Percentiles rank a stretch among this genome's conserved stretches.
phyloP scores from a whole-genome alignment of 2,329 filamentous ascomycete species.

The Alternaria brassicae region DNA sequence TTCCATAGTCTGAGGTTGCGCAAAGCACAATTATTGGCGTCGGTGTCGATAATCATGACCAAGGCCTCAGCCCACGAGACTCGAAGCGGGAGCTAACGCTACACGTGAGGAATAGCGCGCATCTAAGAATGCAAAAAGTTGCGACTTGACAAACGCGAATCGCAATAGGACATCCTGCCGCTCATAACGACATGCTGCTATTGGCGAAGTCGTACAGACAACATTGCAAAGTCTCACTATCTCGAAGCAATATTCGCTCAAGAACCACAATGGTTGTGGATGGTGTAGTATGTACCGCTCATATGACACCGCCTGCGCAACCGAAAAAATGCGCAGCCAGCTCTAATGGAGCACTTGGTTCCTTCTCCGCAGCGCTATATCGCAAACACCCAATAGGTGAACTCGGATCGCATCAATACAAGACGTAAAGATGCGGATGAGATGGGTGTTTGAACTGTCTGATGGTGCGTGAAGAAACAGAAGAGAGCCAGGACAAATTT shows the following conservation, averaged over 20 bases:
- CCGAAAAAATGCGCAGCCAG: constrained; percentile 70
- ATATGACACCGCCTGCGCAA: constrained; percentile 88
- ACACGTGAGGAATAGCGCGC: not conserved
- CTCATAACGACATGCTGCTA: no score
- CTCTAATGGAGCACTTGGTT: constrained; percentile 71
- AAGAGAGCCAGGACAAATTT: constrained; percentile 16
- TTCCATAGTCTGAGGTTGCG: not conserved
- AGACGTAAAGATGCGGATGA: constrained; percentile 49
- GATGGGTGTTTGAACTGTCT: constrained; percentile 52
- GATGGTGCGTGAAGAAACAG: constrained; percentile 45
- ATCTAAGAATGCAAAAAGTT: not conserved
- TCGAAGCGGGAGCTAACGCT: constrained; percentile 6
- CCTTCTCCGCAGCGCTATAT: constrained; percentile 67
- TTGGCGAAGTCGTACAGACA: not conserved
- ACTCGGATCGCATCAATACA: constrained; percentile 46
- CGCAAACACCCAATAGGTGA: constrained; percentile 56
- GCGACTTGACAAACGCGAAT: no score
- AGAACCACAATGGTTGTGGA: not conserved
- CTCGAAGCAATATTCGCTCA: not conserved
- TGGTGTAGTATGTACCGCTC: constrained; percentile 68
- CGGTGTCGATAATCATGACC: not conserved
- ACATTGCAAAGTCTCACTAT: not conserved
- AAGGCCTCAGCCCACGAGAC: constrained; percentile 3
- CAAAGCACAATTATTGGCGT: not conserved
- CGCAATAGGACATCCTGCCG: not conserved